These are phyloP conservation scores for Naegleria lovaniensis DNA, from an alignment of 208 protist species.

Conservation along the genomic window DNA sequence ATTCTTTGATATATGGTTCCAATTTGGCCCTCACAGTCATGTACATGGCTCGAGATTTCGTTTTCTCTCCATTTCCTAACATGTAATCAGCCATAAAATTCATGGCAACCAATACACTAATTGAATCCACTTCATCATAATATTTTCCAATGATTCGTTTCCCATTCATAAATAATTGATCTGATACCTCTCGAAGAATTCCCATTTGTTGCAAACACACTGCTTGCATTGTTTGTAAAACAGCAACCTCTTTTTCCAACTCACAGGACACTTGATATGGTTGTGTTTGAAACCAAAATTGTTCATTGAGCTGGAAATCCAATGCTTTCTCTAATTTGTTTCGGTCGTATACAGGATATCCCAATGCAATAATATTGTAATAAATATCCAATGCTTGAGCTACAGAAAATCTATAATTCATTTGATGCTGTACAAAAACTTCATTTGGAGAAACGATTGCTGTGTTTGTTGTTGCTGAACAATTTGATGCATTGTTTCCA, in stretches of 20 bases:
- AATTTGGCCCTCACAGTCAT: not conserved
- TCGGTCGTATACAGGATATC: not conserved
- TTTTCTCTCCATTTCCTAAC: not conserved
- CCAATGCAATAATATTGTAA: not conserved
- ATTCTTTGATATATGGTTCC: not conserved
- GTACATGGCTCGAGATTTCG: not conserved
- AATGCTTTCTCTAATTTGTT: not conserved
- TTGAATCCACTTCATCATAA: not conserved
- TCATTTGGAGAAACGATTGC: not conserved
- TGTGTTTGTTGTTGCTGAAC: too few relatives aligned
- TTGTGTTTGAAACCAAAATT: not conserved
- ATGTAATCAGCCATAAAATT: not conserved
- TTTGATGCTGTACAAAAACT: not conserved
- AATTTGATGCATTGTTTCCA: too few relatives aligned
- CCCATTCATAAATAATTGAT: not conserved
- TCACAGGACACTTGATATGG: not conserved
- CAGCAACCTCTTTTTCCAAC: not conserved
- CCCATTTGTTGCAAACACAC: not conserved
- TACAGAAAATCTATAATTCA: not conserved
- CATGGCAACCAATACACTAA: not conserved
- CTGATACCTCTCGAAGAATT: not conserved
- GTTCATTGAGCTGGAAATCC: not conserved
- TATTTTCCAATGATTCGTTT: not conserved
- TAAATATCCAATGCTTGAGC: not conserved
- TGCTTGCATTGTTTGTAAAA: not conserved